A percentile compares a stretch with the other conserved stretches of the same genome.
These are phyloP conservation scores for Basidiobolus meristosporus DNA, from an alignment of 371 early-diverging fungal species.

Conservation along the genomic window DNA sequence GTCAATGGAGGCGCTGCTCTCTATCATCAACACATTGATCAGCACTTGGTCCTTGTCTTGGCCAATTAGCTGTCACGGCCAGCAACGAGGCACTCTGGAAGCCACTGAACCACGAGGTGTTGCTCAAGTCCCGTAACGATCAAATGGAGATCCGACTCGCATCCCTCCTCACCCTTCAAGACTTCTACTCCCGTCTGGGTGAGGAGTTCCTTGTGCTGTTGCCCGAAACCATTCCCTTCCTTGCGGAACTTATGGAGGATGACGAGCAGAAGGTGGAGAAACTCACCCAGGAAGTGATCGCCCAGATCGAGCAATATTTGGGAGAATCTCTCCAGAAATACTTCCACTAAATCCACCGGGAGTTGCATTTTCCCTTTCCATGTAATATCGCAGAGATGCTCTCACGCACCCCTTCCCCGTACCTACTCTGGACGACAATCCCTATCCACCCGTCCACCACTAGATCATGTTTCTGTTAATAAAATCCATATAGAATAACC, in stretches of 20 bases:
- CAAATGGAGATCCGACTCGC: slow-evolving; percentile 45
- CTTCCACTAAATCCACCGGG: slow-evolving; percentile 24
- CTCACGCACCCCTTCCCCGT: no score
- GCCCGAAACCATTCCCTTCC: slow-evolving; percentile 87
- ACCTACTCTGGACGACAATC: no score
- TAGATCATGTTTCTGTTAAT: no score
- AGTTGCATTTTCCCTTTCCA: no score
- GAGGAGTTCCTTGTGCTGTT: slow-evolving; percentile 81
- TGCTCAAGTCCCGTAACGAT: slow-evolving; percentile 58
- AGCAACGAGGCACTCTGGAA: slow-evolving; percentile 77
- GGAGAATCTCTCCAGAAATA: slow-evolving; percentile 75
- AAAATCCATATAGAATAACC: no score
- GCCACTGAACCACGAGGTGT: slow-evolving; percentile 56
- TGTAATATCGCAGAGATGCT: no score
- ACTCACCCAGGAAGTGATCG: slow-evolving; percentile 62
- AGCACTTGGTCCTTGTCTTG: slow-evolving; percentile 60
- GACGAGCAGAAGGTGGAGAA: slow-evolving; percentile 61
- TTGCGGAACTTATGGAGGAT: slow-evolving; percentile 89
- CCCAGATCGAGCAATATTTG: slow-evolving; percentile 66
- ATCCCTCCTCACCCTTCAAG: slow-evolving; percentile 47
- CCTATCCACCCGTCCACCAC: no score
- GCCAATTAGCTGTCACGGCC: slow-evolving; percentile 62
- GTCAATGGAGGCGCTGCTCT: slow-evolving; percentile 14
- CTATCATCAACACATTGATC: slow-evolving; percentile 27
- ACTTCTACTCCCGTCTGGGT: slow-evolving; percentile 66